Conservation (phyloP, 257 asterid genomes). For the Lycium barbarum region DNA sequence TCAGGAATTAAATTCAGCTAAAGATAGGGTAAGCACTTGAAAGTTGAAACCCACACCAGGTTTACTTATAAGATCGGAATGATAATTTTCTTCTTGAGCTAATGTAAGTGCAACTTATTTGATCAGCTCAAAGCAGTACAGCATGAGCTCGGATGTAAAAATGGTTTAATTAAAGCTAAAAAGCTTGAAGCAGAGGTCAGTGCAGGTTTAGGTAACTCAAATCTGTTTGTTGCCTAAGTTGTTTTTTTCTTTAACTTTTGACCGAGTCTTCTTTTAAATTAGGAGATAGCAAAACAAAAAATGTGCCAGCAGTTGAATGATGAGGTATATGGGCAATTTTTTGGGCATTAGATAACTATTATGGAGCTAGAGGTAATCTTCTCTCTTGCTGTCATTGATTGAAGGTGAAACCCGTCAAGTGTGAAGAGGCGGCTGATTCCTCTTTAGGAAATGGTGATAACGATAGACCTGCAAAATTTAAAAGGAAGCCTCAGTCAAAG, state of each 20-base stretch:
- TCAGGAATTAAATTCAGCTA: constrained; percentile 77
- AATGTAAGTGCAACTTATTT: constrained; percentile 13
- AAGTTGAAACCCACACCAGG: constrained; percentile 20
- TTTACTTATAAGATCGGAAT: not conserved
- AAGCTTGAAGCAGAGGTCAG: constrained; percentile 54
- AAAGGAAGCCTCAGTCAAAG: constrained; percentile 41
- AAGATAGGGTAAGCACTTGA: constrained; percentile 64
- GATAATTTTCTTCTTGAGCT: not conserved
- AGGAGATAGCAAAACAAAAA: constrained; percentile 42
- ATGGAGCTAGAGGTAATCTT: constrained; percentile 23
- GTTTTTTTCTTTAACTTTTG: not conserved
- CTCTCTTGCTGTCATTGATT: constrained; percentile 27
- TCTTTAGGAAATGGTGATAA: constrained; percentile 38
- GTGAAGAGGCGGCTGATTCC: constrained; percentile 37
- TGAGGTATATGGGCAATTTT: constrained; percentile 50
- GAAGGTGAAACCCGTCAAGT: constrained; percentile 42
- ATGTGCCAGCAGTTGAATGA: constrained; percentile 36
- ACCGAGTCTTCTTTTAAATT: constrained; percentile 34
- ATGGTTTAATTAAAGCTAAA: constrained; percentile 58
- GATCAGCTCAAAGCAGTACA: constrained; percentile 58
- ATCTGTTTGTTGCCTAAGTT: constrained; percentile 15
- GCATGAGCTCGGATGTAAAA: constrained; percentile 74
- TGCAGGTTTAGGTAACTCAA: constrained; percentile 23
- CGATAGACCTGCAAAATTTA: constrained; percentile 42
- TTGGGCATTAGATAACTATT: constrained; percentile 39